Evolutionary conservation across 2,329 filamentous ascomycete species (phyloP), one percentile per base, ranked within the genome.

Genomic region (Venturia aucupariae): DNA sequence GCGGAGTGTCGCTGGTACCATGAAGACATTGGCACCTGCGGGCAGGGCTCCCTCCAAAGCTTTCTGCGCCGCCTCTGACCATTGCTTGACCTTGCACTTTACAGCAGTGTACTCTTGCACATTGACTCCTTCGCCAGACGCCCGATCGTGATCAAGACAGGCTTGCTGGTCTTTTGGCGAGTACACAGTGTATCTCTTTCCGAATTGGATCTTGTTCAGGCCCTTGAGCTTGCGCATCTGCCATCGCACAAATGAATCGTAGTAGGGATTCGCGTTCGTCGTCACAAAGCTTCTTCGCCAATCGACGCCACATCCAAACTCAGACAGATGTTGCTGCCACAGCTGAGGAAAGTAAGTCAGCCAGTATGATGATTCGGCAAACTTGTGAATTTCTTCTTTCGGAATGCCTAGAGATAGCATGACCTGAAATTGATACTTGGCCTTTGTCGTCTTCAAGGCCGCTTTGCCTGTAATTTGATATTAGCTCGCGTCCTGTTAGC

Each of bases 391-490:
- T 68, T 99, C 92, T 70, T 93, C 85, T 60, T 86, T 79, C 0
- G 92, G 90, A 57, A 97, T 91, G 42, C 93, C 94, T 67, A 96
- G 85, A 6, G 93, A 89, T 72, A 92, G 80, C 92, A 96, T 95
- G 70, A 96, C 96, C 79, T 93, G 89, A 77, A 92, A 95, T 74
- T 96, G 91, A 77, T 97, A 97, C 79, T 97, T 97, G 77, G 91
- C 86, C 79, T 95, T 94, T 71, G 92, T 87, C 0, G 90, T 87
- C 81, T 97, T 97, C 39, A 90, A 88, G 11, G 87, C 87, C 51
- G 90, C 90, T 80, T 99, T 97, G 77, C 75, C 72, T 64, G 35
- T 24, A 6, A 42, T n/a, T 35, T 8, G 17, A 57, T n/a, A 57
- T 57, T 35, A 57, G 59, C 41, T 32, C 22, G 6, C 27, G n/a